Conservation (phyloP, 75 land plant genomes). For the Cupressus sempervirens region DNA sequence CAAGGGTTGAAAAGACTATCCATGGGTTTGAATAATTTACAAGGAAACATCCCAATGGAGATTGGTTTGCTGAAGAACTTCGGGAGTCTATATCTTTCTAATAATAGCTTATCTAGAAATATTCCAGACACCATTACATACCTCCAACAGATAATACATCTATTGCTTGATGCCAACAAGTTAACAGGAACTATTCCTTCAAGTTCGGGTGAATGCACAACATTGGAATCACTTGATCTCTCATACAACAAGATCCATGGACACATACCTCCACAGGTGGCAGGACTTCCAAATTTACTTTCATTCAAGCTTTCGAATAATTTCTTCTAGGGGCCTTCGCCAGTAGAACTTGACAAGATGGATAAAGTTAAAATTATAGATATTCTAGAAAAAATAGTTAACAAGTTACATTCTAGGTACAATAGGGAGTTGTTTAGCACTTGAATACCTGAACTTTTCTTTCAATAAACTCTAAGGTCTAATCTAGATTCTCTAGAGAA, state of each 20-base stretch:
- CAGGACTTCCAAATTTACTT: background rate
- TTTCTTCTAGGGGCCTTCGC: background rate
- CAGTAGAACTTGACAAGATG: too few relatives aligned
- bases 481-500: constrained; percentile 30
- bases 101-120: background rate
- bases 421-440: constrained; percentile 20
- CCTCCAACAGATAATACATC: too few relatives aligned
- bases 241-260: background rate
- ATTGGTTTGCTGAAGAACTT: background rate
- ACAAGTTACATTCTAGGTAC: background rate
- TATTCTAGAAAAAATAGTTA: constrained; percentile 30
- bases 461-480: constrained; percentile 19
- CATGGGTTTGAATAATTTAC: background rate
- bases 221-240: background rate
- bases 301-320: constrained; percentile 19
- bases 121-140: background rate
- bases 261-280: background rate
- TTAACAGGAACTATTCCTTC: too few relatives aligned
- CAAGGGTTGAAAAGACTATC: background rate
- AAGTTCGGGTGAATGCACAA: background rate
- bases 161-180: too few relatives aligned
- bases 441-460: constrained; percentile 27
- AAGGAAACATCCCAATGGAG: background rate
- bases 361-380: background rate
- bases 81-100: background rate